Conservation (phyloP, 2,329 filamentous ascomycete genomes). For the Pseudocercospora fijiensis region DNA sequence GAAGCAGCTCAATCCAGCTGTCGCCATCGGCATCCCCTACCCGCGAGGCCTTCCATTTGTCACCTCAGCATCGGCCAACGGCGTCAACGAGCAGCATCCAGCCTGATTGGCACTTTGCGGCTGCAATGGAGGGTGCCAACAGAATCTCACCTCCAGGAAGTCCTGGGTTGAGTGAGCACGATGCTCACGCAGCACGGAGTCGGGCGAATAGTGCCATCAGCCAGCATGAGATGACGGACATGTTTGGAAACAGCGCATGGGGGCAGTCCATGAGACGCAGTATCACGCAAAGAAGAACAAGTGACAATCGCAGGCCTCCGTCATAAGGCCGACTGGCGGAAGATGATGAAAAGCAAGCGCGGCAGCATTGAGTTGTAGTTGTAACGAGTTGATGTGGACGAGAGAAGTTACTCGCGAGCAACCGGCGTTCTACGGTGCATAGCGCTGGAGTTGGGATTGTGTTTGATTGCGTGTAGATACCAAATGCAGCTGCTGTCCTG, state of each 20-base stretch:
- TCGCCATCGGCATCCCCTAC: slow-evolving; percentile 27
- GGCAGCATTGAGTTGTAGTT: background rate
- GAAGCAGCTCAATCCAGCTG: slow-evolving; percentile 37
- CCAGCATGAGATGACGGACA: slow-evolving; percentile 74
- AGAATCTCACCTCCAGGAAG: slow-evolving; percentile 34
- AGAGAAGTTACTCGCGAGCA: background rate
- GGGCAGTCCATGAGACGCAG: slow-evolving; percentile 87
- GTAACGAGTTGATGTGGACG: slow-evolving; percentile 1
- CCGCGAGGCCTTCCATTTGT: slow-evolving; percentile 25
- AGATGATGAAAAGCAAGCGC: background rate
- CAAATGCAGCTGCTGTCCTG: background rate
- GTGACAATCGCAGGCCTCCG: slow-evolving; percentile 31
- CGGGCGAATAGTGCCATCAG: slow-evolving; percentile 69
- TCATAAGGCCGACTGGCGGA: slow-evolving; percentile 12
- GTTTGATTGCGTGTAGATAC: background rate
- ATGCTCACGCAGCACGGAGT: slow-evolving; percentile 46
- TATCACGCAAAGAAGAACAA: slow-evolving; percentile 64
- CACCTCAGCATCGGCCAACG: slow-evolving; percentile 27
- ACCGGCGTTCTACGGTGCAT: slow-evolving; percentile 1
- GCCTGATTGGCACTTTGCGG: slow-evolving; percentile 50
- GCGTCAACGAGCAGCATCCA: slow-evolving; percentile 35
- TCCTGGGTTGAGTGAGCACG: slow-evolving; percentile 23
- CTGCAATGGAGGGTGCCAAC: slow-evolving; percentile 42
- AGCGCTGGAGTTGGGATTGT: background rate
- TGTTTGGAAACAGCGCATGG: slow-evolving; percentile 88